Base-by-base conservation (phyloP, 2,329 filamentous ascomycete species). In the Colletotrichum sp. region DNA sequence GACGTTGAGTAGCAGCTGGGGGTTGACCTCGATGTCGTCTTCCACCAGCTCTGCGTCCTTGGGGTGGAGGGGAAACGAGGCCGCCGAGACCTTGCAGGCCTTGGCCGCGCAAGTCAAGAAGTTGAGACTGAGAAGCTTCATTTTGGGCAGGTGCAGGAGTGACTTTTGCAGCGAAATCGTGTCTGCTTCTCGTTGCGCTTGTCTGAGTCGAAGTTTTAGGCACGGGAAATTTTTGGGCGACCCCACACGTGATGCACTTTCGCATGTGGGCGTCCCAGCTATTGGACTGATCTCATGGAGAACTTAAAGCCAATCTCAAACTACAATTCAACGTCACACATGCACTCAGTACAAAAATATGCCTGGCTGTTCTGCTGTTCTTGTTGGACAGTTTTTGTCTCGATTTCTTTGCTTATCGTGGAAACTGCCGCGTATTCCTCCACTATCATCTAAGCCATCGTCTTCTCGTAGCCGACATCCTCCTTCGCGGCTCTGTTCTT, bases 51-150 rank as follows among this genome's bases (percentile, higher is more conserved):
- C 96, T 68, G 95, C 96, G 81, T 98, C 96, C 81, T 94, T 94
- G 71, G 97, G 96, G 84, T 98, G 97, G 18, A 99, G 90, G 4
- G 97, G 97, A 82, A 97, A 98, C 28, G 95, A 95, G 68, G 90
- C 87, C 7, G 93, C 89, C 36, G 93, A 93, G 73, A 92, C 91
- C 87, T 97, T 98, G 93, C 97, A 99, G 72, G 94, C 90, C 89
- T 98, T 98, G 83, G 97, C 94, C 77, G 97, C 96, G 89, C 97
- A 99, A 81, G 95, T 97, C 78, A 98, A 89, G 86, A 99, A 99
- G 87, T 98, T 98, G 81, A 98, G 93, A 76, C 96, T 98, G 68
- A 98, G 92, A 77, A 98, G 89, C 86, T 98, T 98, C 97, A 99
- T 99, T 72, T 73, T 48, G 24, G 55, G 28, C 36, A 43, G n/a